Conservation (phyloP, 2,329 filamentous ascomycete species). For the Neonectria magnoliae region DNA sequence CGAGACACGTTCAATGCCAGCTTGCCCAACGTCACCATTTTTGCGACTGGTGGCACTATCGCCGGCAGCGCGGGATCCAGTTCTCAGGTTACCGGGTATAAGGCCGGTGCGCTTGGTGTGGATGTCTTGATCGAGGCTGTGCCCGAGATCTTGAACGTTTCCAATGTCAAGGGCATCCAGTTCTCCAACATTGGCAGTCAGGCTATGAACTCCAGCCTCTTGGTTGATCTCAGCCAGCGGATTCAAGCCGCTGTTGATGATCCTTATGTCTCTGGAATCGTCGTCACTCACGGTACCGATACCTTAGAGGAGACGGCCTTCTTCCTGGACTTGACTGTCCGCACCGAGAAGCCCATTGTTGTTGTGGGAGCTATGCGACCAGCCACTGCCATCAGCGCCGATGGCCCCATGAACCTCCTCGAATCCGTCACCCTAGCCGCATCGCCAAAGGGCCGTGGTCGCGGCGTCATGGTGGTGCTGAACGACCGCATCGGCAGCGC, state of each 20-base stretch:
- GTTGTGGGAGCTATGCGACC: conserved; percentile 71
- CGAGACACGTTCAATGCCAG: conserved; percentile 30
- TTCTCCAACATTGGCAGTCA: conserved; percentile 58
- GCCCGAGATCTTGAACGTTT: conserved; percentile 61
- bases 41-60: conserved; percentile 67
- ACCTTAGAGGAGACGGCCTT: conserved; percentile 71
- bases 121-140: conserved; percentile 62
- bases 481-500: conserved; percentile 68
- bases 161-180: conserved; percentile 63
- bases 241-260: conserved; percentile 58
- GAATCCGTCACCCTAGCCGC: conserved; percentile 66
- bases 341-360: conserved; percentile 67
- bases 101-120: conserved; percentile 56
- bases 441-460: conserved; percentile 49
- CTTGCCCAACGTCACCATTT: conserved; percentile 65
- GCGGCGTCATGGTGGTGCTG: conserved; percentile 67
- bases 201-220: conserved; percentile 58
- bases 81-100: conserved; percentile 56
- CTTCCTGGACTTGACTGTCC: conserved; percentile 67
- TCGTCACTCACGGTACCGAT: conserved; percentile 73
- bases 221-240: conserved; percentile 57
- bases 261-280: conserved; percentile 56
- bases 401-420: conserved; percentile 70
- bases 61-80: conserved; percentile 58
- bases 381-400: conserved; percentile 68